These are phyloP conservation scores for Solanum etuberosum DNA, from an alignment of 257 asterid species.

Conservation along the genomic window DNA sequence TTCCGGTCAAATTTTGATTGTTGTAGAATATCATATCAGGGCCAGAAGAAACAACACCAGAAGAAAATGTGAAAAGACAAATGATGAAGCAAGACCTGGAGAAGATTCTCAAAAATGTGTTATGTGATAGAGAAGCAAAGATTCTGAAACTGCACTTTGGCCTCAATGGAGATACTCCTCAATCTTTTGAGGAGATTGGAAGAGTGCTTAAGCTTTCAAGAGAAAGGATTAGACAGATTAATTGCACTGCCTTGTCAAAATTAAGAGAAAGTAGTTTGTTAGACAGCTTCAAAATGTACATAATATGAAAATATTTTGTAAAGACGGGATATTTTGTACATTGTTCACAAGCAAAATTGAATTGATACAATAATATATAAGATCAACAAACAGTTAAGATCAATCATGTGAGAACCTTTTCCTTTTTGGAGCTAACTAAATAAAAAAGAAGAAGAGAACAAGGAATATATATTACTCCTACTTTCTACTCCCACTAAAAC, in stretches of 20 bases:
- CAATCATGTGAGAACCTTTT: background rate
- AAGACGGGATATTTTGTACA: background rate
- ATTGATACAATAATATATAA: background rate
- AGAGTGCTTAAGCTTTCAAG: slow-evolving; percentile 39
- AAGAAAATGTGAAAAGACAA: slow-evolving; percentile 42
- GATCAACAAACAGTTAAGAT: background rate
- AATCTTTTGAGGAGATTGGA: slow-evolving; percentile 61
- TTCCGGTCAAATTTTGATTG: background rate
- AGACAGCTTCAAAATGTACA: slow-evolving; percentile 28
- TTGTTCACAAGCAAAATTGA: background rate
- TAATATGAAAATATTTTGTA: slow-evolving; percentile 11
- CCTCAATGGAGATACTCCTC: slow-evolving; percentile 28
- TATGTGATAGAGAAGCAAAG: slow-evolving; percentile 43
- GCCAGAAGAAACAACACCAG: slow-evolving; percentile 44
- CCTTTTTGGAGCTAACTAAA: background rate
- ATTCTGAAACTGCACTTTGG: slow-evolving; percentile 45
- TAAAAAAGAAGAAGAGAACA: background rate
- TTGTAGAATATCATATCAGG: slow-evolving; percentile 45
- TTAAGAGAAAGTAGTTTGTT: slow-evolving; percentile 11
- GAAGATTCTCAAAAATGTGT: slow-evolving; percentile 22
- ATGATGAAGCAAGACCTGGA: slow-evolving; percentile 22
- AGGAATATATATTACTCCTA: background rate
- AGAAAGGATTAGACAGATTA: slow-evolving; percentile 68
- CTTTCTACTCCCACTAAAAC: background rate
- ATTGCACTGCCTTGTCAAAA: slow-evolving; percentile 36